Conservation (phyloP, 2,329 filamentous ascomycete species). For the Leptodontidium sp. region DNA sequence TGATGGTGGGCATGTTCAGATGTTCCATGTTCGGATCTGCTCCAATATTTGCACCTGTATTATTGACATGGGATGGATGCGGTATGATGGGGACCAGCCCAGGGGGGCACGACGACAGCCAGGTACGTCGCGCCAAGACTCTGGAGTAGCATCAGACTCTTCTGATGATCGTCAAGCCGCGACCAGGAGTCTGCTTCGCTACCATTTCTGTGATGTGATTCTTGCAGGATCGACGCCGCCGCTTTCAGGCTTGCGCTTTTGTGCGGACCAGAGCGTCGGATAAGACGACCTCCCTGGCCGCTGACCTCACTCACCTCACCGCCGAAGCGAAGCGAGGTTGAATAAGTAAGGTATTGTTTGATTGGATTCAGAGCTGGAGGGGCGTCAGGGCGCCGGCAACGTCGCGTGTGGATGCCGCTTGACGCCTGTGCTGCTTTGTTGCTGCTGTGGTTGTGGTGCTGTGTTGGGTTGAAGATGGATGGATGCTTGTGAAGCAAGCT, state of each 20-base stretch:
- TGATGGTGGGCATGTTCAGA: neutral
- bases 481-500: neutral
- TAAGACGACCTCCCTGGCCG: constrained; percentile 20
- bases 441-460: neutral
- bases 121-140: constrained; percentile 9
- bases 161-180: constrained; percentile 37
- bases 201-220: constrained; percentile 21
- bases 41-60: constrained; percentile 22
- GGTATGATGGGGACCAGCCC: constrained; percentile 21
- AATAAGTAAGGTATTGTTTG: neutral
- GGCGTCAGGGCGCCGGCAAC: constrained; percentile 18
- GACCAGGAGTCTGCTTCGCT: constrained; percentile 33
- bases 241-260: constrained; percentile 30
- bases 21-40: constrained; percentile 21
- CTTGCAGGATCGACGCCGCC: constrained; percentile 35
- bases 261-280: constrained; percentile 39
- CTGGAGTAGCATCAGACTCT: constrained; percentile 18
- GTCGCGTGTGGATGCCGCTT: constrained; percentile 10
- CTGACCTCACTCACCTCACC: no score
- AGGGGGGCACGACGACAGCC: constrained; percentile 7
- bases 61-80: constrained; percentile 19
- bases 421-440: no score
- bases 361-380: neutral
- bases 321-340: constrained; percentile 5
- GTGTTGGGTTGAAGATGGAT: neutral